Evolutionary conservation across 2,329 filamentous ascomycete genomes (phyloP), one percentile per base, ranked within the genome.

Genomic region (Cladosporium cucumerinum): DNA sequence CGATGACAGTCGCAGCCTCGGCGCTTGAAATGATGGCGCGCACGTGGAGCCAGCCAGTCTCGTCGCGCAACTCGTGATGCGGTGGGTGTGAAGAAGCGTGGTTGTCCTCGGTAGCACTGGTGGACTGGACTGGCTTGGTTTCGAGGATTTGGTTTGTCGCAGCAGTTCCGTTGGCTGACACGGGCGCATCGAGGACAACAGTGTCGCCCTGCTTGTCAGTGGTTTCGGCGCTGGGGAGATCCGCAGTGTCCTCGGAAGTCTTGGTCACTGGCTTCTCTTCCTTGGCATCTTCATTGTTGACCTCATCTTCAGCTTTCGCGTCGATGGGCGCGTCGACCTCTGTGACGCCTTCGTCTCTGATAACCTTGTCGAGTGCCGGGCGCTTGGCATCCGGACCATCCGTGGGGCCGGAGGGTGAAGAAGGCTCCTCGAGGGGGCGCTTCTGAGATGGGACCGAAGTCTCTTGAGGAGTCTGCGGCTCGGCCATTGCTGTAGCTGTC

Each of bases 331-430:
- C 67, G 3, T 85, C 80, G 16, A 81, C 77, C 69, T 78, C 70
- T 62, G 78, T 76, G 26, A 63, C 63, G 10, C 46, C 68, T 5
- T 81, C 87, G 63, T 86, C 88, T 78, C 90, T 92, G 72, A 90
- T 84, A 71, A 93, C 84, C 83, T 98, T 99, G 81, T 98, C 94
- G 68, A 99, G 87, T 46, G 95, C 95, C 57, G 92, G 95, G 71
- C 95, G 91, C 83, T 99, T 99, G 68, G 95, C 95, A 72, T 99
- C 95, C 62, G 96, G 95, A 77, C 97, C 93, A 74, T 98, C 95
- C 76, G 87, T 92, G 46, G 90, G 89, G 68, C 91, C 91, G 34
- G 93, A 96, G 39, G 95, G 95, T 11, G 95, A 99, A 21, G 95
- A 98, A 12, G 94, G 91, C 76, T 98, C 95, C 84, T 99, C 95